A percentile compares a stretch with the other conserved stretches of the same genome.
These are phyloP conservation scores for Nicotiana tomentosiformis DNA, from an alignment of 257 asterid genomes.

Conservation along the genomic window DNA sequence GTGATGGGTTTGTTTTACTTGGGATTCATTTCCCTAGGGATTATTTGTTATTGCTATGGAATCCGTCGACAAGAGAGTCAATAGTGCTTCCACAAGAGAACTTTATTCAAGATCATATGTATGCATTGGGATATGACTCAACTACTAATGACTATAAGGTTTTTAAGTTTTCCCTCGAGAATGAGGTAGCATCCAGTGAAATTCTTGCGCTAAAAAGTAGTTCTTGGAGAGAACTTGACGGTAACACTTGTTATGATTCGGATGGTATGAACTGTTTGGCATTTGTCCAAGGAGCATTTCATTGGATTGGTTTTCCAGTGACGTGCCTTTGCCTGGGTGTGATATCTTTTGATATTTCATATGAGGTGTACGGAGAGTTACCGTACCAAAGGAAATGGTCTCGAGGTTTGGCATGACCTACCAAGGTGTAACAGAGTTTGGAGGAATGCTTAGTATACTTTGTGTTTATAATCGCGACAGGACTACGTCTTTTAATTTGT, in stretches of 20 bases:
- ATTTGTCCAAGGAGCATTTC: slow-evolving; percentile 1
- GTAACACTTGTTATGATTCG: neutral
- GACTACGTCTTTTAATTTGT: neutral
- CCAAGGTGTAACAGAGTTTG: neutral
- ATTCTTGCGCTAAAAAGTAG: neutral
- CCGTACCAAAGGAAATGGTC: neutral
- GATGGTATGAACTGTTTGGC: neutral
- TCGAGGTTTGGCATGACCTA: neutral
- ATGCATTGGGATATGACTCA: too few relatives aligned
- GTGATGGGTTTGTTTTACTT: too few relatives aligned
- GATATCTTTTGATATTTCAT: too few relatives aligned
- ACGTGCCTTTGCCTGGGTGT: too few relatives aligned
- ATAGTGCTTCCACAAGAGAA: too few relatives aligned
- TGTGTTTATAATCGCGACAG: neutral
- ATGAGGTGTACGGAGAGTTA: too few relatives aligned
- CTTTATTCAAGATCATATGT: too few relatives aligned
- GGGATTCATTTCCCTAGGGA: too few relatives aligned
- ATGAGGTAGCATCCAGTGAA: neutral
- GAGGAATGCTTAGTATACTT: neutral
- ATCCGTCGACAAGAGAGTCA: too few relatives aligned
- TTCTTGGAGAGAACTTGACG: neutral
- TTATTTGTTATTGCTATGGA: too few relatives aligned
- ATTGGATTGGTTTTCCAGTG: neutral
- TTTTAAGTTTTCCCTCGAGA: too few relatives aligned
- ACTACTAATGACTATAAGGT: too few relatives aligned